Conservation (phyloP, 805 yeast species). For the Yarrowia sp. region DNA sequence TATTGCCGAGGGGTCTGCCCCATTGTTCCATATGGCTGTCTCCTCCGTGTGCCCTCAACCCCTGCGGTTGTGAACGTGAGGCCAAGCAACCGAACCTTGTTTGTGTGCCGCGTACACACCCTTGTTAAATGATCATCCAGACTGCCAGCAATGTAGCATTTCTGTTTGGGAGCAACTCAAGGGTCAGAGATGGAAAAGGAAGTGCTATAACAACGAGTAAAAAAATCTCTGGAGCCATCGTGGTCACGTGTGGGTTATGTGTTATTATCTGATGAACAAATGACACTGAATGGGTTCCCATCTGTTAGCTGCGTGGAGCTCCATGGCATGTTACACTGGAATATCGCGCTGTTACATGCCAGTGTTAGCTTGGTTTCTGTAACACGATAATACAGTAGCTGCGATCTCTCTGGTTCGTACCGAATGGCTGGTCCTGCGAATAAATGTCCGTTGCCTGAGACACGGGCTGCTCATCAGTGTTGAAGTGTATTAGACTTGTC, state of each 20-base stretch:
- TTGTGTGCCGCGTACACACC: not conserved
- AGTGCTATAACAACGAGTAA: not conserved
- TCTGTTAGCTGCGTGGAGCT: no score
- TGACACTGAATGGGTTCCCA: no score
- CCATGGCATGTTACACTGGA: not conserved
- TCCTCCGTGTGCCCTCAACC: not conserved
- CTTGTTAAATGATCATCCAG: conserved; percentile 1
- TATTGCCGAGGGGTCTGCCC: not conserved
- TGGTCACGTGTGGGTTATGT: not conserved
- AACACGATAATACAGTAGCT: not conserved
- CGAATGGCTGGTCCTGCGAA: not conserved
- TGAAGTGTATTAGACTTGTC: conserved; percentile 10
- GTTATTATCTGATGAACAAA: no score
- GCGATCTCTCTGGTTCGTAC: not conserved
- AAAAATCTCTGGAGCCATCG: not conserved
- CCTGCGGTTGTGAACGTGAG: not conserved
- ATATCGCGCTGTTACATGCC: not conserved
- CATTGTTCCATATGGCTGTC: not conserved
- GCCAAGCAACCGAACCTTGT: conserved; percentile 5
- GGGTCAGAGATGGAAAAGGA: not conserved
- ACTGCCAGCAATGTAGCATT: conserved; percentile 13
- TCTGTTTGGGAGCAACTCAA: conserved; percentile 6
- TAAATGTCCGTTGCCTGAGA: conserved; percentile 7
- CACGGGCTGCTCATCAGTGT: conserved; percentile 16
- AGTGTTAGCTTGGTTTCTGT: not conserved